Evolutionary conservation across 805 yeast species (phyloP).

Genomic region (Millerozyma acaciae): DNA sequence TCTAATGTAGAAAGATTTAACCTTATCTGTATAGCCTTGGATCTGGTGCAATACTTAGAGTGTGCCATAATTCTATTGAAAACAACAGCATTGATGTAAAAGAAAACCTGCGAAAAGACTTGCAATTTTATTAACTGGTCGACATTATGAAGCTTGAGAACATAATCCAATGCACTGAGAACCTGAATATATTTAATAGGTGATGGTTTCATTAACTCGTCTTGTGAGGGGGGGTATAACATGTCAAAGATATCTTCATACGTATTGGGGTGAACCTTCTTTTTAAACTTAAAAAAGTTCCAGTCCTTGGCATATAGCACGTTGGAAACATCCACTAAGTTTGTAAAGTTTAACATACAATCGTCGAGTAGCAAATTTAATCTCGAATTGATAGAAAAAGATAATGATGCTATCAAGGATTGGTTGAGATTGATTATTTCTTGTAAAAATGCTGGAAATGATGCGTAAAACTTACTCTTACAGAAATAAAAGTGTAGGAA

Average conservation of each 20-base stretch:
- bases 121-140: conserved; percentile 77
- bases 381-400: conserved; percentile 62
- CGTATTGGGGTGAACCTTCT: conserved; percentile 41
- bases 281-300: conserved; percentile 47
- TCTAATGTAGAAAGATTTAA: conserved; percentile 82
- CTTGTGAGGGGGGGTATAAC: conserved; percentile 80
- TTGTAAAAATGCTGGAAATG: conserved; percentile 57
- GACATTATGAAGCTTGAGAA: conserved; percentile 74
- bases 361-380: conserved; percentile 56
- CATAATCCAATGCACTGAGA: conserved; percentile 82
- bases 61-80: conserved; percentile 71
- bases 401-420: conserved; percentile 60
- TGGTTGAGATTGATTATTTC: conserved; percentile 59
- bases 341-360: conserved; percentile 70
- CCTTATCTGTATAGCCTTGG: conserved; percentile 85
- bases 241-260: conserved; percentile 73
- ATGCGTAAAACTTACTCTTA: conserved; percentile 55
- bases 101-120: conserved; percentile 70
- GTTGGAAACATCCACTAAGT: conserved; percentile 76
- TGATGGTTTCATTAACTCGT: conserved; percentile 80
- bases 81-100: conserved; percentile 67
- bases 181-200: conserved; percentile 84
- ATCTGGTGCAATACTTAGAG: conserved; percentile 70
- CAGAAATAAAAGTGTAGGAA: conserved; percentile 73
- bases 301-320: conserved; percentile 71